Percentiles rank a stretch among this genome's conserved stretches.
These are phyloP conservation scores for Bipolaris victoriae DNA, from an alignment of 2,329 filamentous ascomycete genomes.

Conservation along the genomic window DNA sequence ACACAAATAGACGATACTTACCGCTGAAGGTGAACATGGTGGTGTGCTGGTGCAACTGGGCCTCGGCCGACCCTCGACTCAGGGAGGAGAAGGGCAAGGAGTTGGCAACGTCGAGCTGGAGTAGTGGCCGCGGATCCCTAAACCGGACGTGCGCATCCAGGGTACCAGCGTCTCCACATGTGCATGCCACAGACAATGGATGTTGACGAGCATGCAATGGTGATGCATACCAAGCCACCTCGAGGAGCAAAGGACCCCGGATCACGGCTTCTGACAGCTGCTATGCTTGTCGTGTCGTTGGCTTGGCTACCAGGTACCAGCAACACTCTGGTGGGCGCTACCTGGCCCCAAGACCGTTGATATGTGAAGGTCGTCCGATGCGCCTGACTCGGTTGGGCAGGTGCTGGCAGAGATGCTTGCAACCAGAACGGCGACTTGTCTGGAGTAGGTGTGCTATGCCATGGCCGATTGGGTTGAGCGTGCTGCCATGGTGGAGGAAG, in stretches of 20 bases:
- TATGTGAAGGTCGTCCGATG: background rate
- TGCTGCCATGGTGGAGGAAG: background rate
- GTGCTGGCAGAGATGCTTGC: background rate
- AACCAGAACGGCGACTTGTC: too few species aligned
- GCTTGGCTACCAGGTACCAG: background rate
- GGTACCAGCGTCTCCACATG: conserved; percentile 15
- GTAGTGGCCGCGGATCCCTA: conserved; percentile 10
- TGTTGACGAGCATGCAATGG: conserved; percentile 1
- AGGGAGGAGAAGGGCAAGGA: conserved; percentile 9
- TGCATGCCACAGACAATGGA: conserved; percentile 6
- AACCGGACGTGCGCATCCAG: conserved; percentile 25
- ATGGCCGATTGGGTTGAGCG: too few species aligned
- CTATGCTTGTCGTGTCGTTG: conserved; percentile 2
- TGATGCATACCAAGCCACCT: conserved; percentile 2
- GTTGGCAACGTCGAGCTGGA: conserved; percentile 6
- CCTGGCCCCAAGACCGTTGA: background rate
- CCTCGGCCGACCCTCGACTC: conserved; percentile 2
- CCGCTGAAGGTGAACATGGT: conserved; percentile 49
- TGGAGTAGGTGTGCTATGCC: too few species aligned
- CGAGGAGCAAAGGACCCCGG: background rate
- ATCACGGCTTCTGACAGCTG: conserved; percentile 11
- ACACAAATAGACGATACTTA: conserved; percentile 30
- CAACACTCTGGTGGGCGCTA: conserved; percentile 1
- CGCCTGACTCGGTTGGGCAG: background rate
- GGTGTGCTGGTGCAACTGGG: conserved; percentile 9